Percentiles rank a stretch among this genome's conserved stretches.
Conservation (phyloP, 495 filamentous ascomycete species). For the Sabuloglossum arenarium region DNA sequence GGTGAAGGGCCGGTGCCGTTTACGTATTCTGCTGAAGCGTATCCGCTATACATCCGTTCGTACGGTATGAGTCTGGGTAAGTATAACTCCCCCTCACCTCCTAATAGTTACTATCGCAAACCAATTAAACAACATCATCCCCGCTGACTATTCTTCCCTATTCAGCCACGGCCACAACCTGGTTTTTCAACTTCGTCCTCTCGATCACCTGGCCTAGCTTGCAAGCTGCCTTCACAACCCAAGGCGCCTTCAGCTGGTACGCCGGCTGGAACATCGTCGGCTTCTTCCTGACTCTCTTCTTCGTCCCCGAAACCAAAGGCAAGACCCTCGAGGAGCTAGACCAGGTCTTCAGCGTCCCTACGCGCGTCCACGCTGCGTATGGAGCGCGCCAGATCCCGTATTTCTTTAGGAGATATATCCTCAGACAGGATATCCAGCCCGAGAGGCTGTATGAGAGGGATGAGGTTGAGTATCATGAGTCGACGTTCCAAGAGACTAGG, state of each 20-base stretch:
- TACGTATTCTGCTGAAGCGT: constrained; percentile 66
- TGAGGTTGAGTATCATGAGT: neutral
- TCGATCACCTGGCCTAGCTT: constrained; percentile 44
- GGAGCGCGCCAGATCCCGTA: constrained; percentile 24
- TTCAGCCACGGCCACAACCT: constrained; percentile 44
- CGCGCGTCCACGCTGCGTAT: constrained; percentile 18
- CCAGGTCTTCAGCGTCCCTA: constrained; percentile 24
- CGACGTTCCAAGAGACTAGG: neutral
- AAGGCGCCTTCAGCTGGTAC: constrained; percentile 42
- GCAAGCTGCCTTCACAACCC: constrained; percentile 27
- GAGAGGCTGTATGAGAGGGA: constrained; percentile 1
- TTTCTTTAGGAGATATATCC: constrained; percentile 26
- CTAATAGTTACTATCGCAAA: neutral
- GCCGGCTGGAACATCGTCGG: constrained; percentile 26
- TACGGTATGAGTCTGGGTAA: constrained; percentile 32
- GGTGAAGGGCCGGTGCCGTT: constrained; percentile 71
- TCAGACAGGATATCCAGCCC: constrained; percentile 20
- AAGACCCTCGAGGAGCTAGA: constrained; percentile 25
- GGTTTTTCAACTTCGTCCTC: constrained; percentile 49
- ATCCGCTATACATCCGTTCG: constrained; percentile 52
- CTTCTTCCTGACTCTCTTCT: constrained; percentile 18
- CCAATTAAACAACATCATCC: neutral
- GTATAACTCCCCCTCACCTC: no score
- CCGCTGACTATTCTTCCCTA: constrained; percentile 8
- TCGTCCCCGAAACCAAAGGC: constrained; percentile 26